Base-by-base conservation (phyloP, 352 stramenopile species). In the Phytopythium montanum region DNA sequence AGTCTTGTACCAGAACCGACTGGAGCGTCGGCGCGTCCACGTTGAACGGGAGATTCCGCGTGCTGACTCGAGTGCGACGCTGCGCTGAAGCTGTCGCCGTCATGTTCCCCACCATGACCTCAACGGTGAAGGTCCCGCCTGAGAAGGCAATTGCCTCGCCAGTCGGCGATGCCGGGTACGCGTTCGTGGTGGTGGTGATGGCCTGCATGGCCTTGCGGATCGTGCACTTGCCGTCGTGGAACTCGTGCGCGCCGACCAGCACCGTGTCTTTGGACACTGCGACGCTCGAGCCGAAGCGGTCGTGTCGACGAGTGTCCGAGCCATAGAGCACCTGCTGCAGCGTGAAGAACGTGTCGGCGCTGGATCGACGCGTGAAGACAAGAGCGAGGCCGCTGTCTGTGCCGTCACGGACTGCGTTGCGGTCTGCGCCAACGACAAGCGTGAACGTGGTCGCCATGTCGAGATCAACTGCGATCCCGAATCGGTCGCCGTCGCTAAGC, bases 271-370 rank as follows among this genome's bases (percentile, higher is more conserved):
- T 87, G 6, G 79, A 83, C 1, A 95, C 60, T 0, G 79, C 70
- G 19, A 95, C 78, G 16, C 66, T 91, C 19, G 59, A 72, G n/a
- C 86, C 86, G 68, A 95, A 95, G 2, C 72, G 79, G 60, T 94
- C 86, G 10, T 67, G 58, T n/a, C 59, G 21, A 12, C 75, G 77
- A 2, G 82, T 80, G 64, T 95, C 80, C 0, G 81, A 92, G 21
- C 78, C 84, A 12, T 72, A 74, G 0, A 95, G 29, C 6, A 86
- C 38, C 64, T 93, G 82, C 57, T 94, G 84, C 33, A 92, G 59
- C 19, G 60, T 66, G 60, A 95, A 95, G 29, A 92, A 86, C 31
- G 81, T 80, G 48, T 91, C 80, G 5, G 62, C 60, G 18, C 66
- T 72, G 28, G 64, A 81, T 28, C 69, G 77, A 23, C 77, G 68